Evolutionary conservation across 164 flowering plant genomes (phyloP), one percentile per base, ranked within the genome.

Genomic region (Liriodendron chinense): DNA sequence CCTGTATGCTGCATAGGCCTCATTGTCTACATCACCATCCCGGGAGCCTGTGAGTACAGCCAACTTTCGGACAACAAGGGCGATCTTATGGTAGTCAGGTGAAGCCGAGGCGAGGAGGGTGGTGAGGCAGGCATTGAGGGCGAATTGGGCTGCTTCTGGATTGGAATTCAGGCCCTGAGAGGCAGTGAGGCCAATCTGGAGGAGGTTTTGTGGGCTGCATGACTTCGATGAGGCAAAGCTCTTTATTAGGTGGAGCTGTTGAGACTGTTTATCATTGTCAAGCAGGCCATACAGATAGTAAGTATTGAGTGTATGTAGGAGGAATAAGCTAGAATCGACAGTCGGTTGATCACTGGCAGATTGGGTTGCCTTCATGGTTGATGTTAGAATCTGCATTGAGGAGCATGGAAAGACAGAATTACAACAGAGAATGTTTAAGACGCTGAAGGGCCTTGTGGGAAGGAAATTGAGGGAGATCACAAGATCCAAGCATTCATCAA

Each of bases 211-310:
- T 0, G 80, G 76, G 12, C 75, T 73, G 76, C 84, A 83, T 14
- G 72, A 49, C 62, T 79, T 81, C 61, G 82, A 79, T 34, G 77
- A 72, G 49, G 82, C 80, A 26, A 79, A 81, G 72, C 50, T 81
- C 77, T 81, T 81, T 12, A 91, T 82, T 9, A 91, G n/a, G 28
- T 26, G 79, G 68, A 82, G 87, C 80, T 85, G 92, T 74, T 90
- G 91, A 59, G 87, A 67, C 49, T 57, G 80, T 12, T 16, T 12
- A 25, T 77, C 26, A 49, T 91, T 87, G 48, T 78, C 83, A 14
- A 88, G 81, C 76, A 96, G 86, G 66, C 92, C 86, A 13, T 80
- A 79, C 26, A 96, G 86, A 53, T 94, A 89, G 75, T 81, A 90
- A 72, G 90, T 84, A 65, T 74, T 86, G 84, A 89, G 78, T 48